These are phyloP conservation scores for Cutaneotrichosporon sp. DNA, from an alignment of 1,284 basidiomycete species.

Conservation along the genomic window DNA sequence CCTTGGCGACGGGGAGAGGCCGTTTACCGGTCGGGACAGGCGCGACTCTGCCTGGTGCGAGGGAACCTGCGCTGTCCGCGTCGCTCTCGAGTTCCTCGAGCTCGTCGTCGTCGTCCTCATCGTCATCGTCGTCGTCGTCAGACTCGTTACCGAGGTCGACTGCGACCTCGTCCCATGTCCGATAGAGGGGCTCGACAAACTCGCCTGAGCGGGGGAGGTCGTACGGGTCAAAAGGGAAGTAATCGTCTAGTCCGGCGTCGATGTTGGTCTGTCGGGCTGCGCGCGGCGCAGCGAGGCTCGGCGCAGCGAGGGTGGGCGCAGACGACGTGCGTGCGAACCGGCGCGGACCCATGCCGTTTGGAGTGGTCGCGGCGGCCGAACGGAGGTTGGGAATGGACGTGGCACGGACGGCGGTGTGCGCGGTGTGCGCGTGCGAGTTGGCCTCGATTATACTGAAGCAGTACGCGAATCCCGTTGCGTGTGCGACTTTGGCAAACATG, in stretches of 20 bases:
- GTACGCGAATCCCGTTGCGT: conserved; percentile 86
- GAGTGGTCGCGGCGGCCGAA: not conserved
- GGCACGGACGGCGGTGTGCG: conserved; percentile 17
- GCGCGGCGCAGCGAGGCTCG: conserved; percentile 23
- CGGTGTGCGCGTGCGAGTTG: conserved; percentile 52
- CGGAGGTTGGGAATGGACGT: conserved; percentile 4
- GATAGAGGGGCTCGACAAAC: conserved; percentile 53
- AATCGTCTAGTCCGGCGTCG: conserved; percentile 76
- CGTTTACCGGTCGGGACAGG: not conserved
- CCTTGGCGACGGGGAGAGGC: conserved; percentile 11
- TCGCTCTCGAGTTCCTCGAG: conserved; percentile 4
- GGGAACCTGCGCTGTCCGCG: not conserved
- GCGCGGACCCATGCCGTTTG: conserved; percentile 3
- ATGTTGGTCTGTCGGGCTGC: conserved; percentile 46
- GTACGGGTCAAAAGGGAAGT: conserved; percentile 99
- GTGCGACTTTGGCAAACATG: conserved; percentile 92
- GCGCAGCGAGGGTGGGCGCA: conserved; percentile 5
- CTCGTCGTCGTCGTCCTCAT: conserved; percentile 32
- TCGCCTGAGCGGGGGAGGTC: conserved; percentile 60
- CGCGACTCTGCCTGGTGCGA: not conserved
- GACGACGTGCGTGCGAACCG: not conserved
- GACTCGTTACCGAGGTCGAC: conserved; percentile 39
- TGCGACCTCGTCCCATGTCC: conserved; percentile 54
- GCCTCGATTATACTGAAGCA: conserved; percentile 89
- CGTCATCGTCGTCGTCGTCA: conserved; percentile 50